Conservation (phyloP, 495 filamentous ascomycete genomes). For the Penicillium soppii region DNA sequence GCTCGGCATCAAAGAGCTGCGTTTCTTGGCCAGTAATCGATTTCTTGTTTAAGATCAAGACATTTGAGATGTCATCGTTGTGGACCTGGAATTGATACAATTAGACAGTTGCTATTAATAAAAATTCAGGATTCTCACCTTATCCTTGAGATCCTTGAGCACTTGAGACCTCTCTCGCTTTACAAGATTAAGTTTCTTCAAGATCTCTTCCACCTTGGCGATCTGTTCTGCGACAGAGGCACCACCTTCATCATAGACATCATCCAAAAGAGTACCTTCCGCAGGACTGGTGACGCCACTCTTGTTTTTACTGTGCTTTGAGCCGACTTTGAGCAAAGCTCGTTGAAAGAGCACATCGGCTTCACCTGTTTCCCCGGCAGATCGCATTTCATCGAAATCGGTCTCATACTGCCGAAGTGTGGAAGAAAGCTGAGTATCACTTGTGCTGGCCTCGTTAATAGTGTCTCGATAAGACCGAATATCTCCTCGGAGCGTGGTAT, state of each 20-base stretch:
- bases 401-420: slow-evolving; percentile 80
- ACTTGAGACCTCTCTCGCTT: slow-evolving; percentile 89
- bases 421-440: slow-evolving; percentile 79
- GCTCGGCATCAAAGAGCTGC: slow-evolving; percentile 86
- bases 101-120: background rate
- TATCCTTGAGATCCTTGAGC: slow-evolving; percentile 94
- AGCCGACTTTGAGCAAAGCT: slow-evolving; percentile 69
- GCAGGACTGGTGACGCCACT: slow-evolving; percentile 62
- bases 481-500: slow-evolving; percentile 81
- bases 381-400: slow-evolving; percentile 94
- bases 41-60: slow-evolving; percentile 96
- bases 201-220: slow-evolving; percentile 79
- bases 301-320: slow-evolving; percentile 59
- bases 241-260: slow-evolving; percentile 79
- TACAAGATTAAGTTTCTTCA: slow-evolving; percentile 88
- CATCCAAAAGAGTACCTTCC: slow-evolving; percentile 82
- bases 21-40: slow-evolving; percentile 79
- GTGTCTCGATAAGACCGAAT: slow-evolving; percentile 83
- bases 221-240: slow-evolving; percentile 88
- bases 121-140: slow-evolving; percentile 54
- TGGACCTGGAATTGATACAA: slow-evolving; percentile 62
- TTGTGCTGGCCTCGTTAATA: slow-evolving; percentile 82
- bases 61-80: slow-evolving; percentile 94
- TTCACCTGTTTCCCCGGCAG: slow-evolving; percentile 83
- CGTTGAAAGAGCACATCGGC: slow-evolving; percentile 86